A percentile compares a stretch with the other conserved stretches of the same genome.
These are phyloP conservation scores for Sequoiadendron giganteum DNA, from an alignment of 75 land plant species.

Conservation along the genomic window DNA sequence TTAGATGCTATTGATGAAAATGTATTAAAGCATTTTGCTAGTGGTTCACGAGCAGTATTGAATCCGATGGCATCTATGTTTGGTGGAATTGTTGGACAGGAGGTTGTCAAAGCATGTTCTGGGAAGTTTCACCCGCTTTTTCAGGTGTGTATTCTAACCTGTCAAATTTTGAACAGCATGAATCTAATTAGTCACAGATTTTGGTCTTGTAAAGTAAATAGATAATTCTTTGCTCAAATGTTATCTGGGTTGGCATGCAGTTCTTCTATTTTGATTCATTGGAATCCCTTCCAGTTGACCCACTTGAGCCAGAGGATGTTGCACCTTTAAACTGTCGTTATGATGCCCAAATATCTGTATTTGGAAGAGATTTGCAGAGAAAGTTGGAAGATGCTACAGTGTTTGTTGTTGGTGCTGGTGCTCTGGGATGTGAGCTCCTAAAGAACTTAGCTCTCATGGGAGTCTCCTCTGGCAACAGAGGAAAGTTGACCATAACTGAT, in stretches of 20 bases:
- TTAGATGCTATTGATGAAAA: slow-evolving; percentile 57
- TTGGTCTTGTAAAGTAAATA: neutral
- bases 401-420: slow-evolving; percentile 94
- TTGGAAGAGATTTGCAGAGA: slow-evolving; percentile 75
- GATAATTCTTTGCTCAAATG: neutral
- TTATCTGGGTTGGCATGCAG: slow-evolving; percentile 27
- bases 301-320: slow-evolving; percentile 50
- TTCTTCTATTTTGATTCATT: slow-evolving; percentile 94
- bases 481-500: slow-evolving; percentile 92
- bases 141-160: slow-evolving; percentile 48
- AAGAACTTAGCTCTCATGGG: slow-evolving; percentile 96
- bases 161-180: neutral
- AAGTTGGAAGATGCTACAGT: slow-evolving; percentile 72
- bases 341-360: slow-evolving; percentile 93
- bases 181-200: neutral
- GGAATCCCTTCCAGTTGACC: slow-evolving; percentile 86
- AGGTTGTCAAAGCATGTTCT: slow-evolving; percentile 92
- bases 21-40: slow-evolving; percentile 63
- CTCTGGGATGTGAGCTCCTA: slow-evolving; percentile 92
- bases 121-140: slow-evolving; percentile 90
- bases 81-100: slow-evolving; percentile 95
- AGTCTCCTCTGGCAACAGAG: slow-evolving; percentile 68
- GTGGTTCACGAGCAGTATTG: slow-evolving; percentile 80
- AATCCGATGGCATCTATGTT: slow-evolving; percentile 99
- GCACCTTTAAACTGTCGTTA: slow-evolving; percentile 65